A percentile compares a stretch with the other conserved stretches of the same genome.
These are phyloP conservation scores for Saraca asoca DNA, from an alignment of 331 rosid genomes.

Conservation along the genomic window DNA sequence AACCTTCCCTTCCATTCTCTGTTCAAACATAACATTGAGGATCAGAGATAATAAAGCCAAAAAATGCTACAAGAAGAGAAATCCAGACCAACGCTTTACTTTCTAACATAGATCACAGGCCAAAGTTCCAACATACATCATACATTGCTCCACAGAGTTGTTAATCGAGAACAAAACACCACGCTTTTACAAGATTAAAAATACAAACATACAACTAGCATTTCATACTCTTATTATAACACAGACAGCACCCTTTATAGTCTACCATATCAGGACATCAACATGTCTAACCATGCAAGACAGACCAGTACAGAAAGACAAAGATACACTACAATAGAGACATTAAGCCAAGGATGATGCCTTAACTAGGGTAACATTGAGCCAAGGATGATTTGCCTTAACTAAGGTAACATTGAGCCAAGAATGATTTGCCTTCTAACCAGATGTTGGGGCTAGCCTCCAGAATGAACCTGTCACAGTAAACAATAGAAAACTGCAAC, in stretches of 20 bases:
- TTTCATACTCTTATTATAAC: constrained; percentile 35
- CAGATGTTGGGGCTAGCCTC: constrained; percentile 47
- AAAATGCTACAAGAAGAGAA: background rate
- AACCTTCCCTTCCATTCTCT: no score
- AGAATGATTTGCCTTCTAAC: constrained; percentile 82
- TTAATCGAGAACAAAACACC: constrained; percentile 36
- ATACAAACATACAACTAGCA: constrained; percentile 32
- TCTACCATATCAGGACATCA: constrained; percentile 39
- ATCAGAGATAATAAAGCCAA: no score
- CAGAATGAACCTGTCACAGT: constrained; percentile 38
- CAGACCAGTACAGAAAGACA: constrained; percentile 34
- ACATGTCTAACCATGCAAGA: constrained; percentile 32
- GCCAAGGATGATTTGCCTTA: constrained; percentile 91
- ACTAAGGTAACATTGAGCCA: constrained; percentile 56
- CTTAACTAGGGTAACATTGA: constrained; percentile 32
- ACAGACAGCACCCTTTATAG: constrained; percentile 24
- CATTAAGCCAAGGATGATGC: constrained; percentile 85
- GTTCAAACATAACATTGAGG: no score
- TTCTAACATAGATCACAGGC: constrained; percentile 28
- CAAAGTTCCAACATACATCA: constrained; percentile 39
- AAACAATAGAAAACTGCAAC: constrained; percentile 26
- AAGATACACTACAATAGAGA: constrained; percentile 26
- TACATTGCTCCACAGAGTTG: constrained; percentile 35
- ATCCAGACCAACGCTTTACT: constrained; percentile 28
- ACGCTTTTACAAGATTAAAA: constrained; percentile 21